phyloP scores from a whole-genome alignment of 345 rosid genomes.

The Salix viminalis region DNA sequence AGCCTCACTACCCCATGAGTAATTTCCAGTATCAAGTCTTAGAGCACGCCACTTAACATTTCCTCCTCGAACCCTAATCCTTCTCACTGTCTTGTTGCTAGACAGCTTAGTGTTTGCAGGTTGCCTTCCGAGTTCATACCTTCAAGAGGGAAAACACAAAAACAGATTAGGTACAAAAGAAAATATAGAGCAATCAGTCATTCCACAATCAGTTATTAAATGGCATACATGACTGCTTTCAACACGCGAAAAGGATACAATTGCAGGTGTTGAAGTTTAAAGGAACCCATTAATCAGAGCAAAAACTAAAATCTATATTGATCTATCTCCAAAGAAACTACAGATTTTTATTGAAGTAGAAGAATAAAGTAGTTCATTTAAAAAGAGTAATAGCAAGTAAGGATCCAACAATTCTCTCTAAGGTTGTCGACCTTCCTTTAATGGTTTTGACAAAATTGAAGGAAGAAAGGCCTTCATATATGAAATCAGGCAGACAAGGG shows the following conservation, averaged over 20 bases:
- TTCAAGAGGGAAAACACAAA: not conserved
- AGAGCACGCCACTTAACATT: constrained; percentile 33
- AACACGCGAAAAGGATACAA: not conserved
- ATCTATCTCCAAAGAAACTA: not conserved
- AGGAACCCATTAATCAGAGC: not conserved
- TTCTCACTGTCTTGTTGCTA: constrained; percentile 32
- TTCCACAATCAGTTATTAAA: not conserved
- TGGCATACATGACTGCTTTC: not conserved
- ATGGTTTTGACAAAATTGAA: not conserved
- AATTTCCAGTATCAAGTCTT: constrained; percentile 34
- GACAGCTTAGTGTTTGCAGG: constrained; percentile 27
- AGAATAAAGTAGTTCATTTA: not conserved
- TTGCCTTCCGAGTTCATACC: constrained; percentile 34
- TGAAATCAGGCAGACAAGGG: not conserved
- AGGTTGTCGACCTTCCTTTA: not conserved
- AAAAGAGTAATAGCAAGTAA: not conserved
- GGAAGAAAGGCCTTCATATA: not conserved
- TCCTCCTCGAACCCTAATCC: constrained; percentile 30
- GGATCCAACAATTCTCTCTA: not conserved
- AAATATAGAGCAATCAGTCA: not conserved
- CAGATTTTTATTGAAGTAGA: not conserved
- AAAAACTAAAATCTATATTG: not conserved
- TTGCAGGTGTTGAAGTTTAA: not conserved
- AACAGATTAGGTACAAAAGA: not conserved
- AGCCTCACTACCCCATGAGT: constrained; percentile 33